Percentiles rank a stretch among this genome's conserved stretches.
phyloP scores from a whole-genome alignment of 768 basidiomycete species.

The Suillus tomentosus region DNA sequence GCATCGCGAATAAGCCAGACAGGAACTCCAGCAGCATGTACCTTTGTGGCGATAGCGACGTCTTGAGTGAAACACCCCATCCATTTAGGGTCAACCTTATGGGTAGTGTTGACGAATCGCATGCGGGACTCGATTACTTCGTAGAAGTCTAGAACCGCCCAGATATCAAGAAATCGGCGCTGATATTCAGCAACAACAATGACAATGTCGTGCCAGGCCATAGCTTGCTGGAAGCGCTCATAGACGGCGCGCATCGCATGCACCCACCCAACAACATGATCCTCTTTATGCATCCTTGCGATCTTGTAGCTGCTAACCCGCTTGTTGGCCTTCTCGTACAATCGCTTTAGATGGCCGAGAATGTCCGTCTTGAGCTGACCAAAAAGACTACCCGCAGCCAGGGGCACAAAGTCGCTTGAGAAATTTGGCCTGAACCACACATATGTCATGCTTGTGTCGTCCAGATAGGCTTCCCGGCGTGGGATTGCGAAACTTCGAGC shows the following conservation, averaged over 20 bases:
- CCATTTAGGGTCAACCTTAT: neutral
- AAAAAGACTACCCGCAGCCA: neutral
- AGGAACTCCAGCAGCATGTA: neutral
- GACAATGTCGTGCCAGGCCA: neutral
- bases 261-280: neutral
- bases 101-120: neutral
- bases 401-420: neutral
- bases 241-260: neutral
- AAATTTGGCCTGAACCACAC: neutral
- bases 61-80: conserved; percentile 9
- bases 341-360: neutral
- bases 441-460: neutral
- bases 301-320: neutral
- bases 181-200: conserved; percentile 1
- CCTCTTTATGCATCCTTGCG: neutral
- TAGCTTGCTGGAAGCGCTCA: neutral
- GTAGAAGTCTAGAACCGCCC: neutral
- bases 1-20: neutral
- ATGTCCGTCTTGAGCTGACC: neutral
- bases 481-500: neutral
- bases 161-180: neutral
- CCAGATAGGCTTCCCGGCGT: neutral
- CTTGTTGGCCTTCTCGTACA: neutral
- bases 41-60: neutral
- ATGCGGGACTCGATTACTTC: neutral